phyloP scores from a whole-genome alignment of 768 basidiomycete genomes.

The Auriscalpium vulgare region DNA sequence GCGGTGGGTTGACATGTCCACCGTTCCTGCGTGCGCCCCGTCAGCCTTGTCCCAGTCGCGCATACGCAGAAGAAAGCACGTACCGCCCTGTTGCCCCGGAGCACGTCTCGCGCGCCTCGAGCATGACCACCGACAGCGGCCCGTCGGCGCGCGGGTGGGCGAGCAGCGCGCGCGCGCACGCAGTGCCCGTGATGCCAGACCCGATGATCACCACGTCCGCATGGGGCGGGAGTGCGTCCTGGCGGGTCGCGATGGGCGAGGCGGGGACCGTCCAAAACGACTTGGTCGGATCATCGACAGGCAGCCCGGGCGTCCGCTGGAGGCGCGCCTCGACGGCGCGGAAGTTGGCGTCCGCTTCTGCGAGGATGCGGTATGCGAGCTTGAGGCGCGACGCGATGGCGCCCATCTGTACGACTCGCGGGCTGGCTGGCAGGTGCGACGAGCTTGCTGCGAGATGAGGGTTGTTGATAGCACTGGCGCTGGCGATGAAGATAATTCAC shows the following conservation, averaged over 20 bases:
- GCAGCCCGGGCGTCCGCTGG: constrained; percentile 42
- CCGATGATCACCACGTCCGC: constrained; percentile 70
- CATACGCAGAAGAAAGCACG: constrained; percentile 6
- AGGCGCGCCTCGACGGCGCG: constrained; percentile 20
- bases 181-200: constrained; percentile 68
- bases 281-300: constrained; percentile 41
- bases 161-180: constrained; percentile 49
- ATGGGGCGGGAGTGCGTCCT: constrained; percentile 30
- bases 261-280: constrained; percentile 61
- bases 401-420: neutral
- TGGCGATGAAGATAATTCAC: no score
- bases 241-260: constrained; percentile 33
- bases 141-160: constrained; percentile 21
- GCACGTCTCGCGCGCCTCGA: constrained; percentile 75
- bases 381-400: constrained; percentile 3
- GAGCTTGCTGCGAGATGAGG: no score
- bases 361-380: neutral
- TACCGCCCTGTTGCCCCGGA: constrained; percentile 70
- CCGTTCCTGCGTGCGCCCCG: constrained; percentile 44
- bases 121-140: constrained; percentile 48
- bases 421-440: no score
- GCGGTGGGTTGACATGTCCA: constrained; percentile 54
- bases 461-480: no score
- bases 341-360: constrained; percentile 4
- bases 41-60: neutral